phyloP scores from a whole-genome alignment of 768 basidiomycete species.

The Galerina marginata region DNA sequence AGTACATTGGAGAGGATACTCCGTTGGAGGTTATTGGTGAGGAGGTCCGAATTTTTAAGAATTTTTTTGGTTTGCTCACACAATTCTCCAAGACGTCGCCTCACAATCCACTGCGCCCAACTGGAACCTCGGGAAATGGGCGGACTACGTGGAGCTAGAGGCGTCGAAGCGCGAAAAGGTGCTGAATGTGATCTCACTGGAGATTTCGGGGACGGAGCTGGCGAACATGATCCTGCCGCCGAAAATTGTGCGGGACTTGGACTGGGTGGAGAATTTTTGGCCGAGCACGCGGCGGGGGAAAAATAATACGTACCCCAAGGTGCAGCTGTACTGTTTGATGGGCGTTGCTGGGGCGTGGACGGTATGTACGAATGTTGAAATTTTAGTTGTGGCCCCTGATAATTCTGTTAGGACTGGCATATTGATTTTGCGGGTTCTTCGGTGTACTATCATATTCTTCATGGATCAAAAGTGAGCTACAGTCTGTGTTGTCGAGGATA shows the following conservation, averaged over 20 bases:
- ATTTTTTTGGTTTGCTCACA: conserved; percentile 4
- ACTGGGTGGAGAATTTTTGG: conserved; percentile 99
- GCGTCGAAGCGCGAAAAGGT: conserved; percentile 80
- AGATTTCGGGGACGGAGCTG: conserved; percentile 86
- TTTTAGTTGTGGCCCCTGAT: conserved; percentile 1
- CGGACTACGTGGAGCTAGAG: conserved; percentile 79
- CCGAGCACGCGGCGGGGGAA: conserved; percentile 76
- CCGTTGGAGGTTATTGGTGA: conserved; percentile 92
- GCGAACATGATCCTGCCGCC: conserved; percentile 84
- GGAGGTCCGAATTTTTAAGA: conserved; percentile 16
- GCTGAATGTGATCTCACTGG: conserved; percentile 93
- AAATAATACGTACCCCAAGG: conserved; percentile 85
- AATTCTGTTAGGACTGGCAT: conserved; percentile 84
- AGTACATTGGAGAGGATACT: conserved; percentile 76
- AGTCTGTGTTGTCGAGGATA: not conserved
- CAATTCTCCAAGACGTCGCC: conserved; percentile 68
- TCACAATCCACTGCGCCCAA: conserved; percentile 84
- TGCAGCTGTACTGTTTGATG: conserved; percentile 97
- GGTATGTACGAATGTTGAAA: conserved; percentile 49
- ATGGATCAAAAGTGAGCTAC: conserved; percentile 62
- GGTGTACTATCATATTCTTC: conserved; percentile 95
- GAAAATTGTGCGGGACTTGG: conserved; percentile 82
- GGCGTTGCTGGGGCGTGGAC: conserved; percentile 94
- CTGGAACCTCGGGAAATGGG: conserved; percentile 94
- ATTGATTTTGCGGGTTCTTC: conserved; percentile 97